phyloP scores from a whole-genome alignment of 2,329 filamentous ascomycete species.

The Colletotrichum liaoningense region DNA sequence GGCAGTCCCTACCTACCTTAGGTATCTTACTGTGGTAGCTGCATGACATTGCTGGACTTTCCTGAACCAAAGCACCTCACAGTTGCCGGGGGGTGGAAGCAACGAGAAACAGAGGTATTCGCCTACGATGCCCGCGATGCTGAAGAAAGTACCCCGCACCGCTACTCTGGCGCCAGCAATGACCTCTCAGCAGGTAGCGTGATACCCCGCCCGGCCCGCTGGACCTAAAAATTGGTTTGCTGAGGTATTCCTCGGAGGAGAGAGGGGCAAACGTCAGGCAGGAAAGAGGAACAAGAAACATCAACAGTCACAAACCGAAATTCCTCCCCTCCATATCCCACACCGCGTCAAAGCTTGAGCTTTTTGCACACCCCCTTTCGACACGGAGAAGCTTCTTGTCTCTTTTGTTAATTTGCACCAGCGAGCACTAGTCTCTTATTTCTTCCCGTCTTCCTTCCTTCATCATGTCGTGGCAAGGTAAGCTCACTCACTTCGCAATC shows the following conservation, averaged over 20 bases:
- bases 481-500: slow-evolving; percentile 35
- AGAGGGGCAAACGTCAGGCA: slow-evolving; percentile 33
- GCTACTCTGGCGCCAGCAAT: slow-evolving; percentile 18
- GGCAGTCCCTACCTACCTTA: neutral
- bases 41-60: slow-evolving; percentile 16
- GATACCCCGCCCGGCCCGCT: slow-evolving; percentile 33
- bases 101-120: slow-evolving; percentile 30
- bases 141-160: slow-evolving; percentile 34
- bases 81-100: slow-evolving; percentile 30
- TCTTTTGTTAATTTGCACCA: slow-evolving; percentile 32
- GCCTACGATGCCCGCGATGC: slow-evolving; percentile 13
- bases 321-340: slow-evolving; percentile 31
- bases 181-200: slow-evolving; percentile 28
- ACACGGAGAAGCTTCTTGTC: slow-evolving; percentile 31
- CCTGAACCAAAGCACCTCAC: slow-evolving; percentile 20
- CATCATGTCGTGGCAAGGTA: slow-evolving; percentile 83
- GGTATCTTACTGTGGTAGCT: neutral
- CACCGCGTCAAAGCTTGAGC: slow-evolving; percentile 35
- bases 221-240: slow-evolving; percentile 27
- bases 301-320: slow-evolving; percentile 32
- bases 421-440: slow-evolving; percentile 31
- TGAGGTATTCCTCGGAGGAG: slow-evolving; percentile 13
- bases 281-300: slow-evolving; percentile 34
- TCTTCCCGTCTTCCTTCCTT: slow-evolving; percentile 29
- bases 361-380: slow-evolving; percentile 18